Evolutionary conservation across 2,329 filamentous ascomycete genomes (phyloP).

Genomic region (Alternaria metachromatica): DNA sequence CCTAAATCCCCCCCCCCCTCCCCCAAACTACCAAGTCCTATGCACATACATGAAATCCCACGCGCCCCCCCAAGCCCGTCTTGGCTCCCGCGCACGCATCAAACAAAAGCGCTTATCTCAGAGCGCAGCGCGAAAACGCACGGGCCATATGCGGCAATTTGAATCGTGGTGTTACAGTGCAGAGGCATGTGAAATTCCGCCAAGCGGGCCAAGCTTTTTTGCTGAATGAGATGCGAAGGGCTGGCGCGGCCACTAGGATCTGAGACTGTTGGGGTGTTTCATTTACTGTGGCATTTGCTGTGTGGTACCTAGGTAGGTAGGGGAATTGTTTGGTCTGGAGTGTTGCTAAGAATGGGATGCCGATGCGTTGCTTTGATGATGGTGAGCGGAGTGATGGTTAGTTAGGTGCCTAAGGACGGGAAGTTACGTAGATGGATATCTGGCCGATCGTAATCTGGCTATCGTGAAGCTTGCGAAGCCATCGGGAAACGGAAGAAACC

Average conservation of each 20-base stretch:
- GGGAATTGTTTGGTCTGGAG: background rate
- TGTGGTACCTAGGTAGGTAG: background rate
- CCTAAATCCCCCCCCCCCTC: background rate
- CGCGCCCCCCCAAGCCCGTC: background rate
- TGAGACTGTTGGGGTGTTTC: slow-evolving; percentile 16
- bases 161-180: background rate
- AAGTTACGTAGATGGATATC: background rate
- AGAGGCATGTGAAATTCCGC: background rate
- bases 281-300: background rate
- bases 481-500: background rate
- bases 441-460: background rate
- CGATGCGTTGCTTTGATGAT: background rate
- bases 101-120: background rate
- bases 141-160: background rate
- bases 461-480: background rate
- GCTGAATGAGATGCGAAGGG: background rate
- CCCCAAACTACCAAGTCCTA: background rate
- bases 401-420: background rate
- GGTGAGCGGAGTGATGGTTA: background rate
- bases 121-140: background rate
- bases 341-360: background rate
- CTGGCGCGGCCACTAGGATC: background rate
- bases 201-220: background rate
- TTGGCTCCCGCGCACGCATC: background rate
- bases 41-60: background rate